Conservation (phyloP, 148 eudicot species). For the Camellia granthamiana region DNA sequence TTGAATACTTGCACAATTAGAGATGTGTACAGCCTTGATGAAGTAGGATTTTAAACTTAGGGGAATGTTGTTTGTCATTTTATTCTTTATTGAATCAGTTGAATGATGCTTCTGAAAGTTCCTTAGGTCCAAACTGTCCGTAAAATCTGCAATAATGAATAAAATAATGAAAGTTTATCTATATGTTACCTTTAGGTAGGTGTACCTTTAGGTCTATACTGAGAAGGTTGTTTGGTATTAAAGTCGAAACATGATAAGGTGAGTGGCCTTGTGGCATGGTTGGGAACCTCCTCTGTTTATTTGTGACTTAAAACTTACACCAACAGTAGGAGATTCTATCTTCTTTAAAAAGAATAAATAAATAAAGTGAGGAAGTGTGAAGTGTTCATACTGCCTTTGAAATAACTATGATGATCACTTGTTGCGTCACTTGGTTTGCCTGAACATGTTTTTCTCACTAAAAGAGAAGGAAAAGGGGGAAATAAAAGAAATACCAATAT, state of each 20-base stretch:
- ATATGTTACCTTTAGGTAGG: background rate
- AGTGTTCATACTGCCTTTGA: background rate
- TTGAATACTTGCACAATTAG: background rate
- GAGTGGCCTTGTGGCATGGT: background rate
- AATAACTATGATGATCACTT: background rate
- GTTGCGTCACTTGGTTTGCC: background rate
- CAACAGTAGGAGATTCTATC: background rate
- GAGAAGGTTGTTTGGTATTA: background rate
- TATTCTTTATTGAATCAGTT: background rate
- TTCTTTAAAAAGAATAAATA: background rate
- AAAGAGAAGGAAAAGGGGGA: background rate
- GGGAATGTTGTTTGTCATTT: background rate
- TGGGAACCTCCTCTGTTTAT: background rate
- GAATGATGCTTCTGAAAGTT: background rate
- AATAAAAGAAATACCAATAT: background rate
- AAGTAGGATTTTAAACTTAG: background rate
- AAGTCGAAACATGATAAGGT: slow-evolving; percentile 3
- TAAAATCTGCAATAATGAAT: background rate
- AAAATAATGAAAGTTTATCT: background rate
- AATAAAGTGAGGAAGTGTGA: background rate
- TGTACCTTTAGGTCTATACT: background rate
- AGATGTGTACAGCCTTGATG: background rate
- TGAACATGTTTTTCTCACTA: background rate
- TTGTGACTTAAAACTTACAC: background rate
- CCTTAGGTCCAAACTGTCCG: background rate